These are phyloP conservation scores for Penicillium flavigenum DNA, from an alignment of 495 filamentous ascomycete genomes.

Conservation along the genomic window DNA sequence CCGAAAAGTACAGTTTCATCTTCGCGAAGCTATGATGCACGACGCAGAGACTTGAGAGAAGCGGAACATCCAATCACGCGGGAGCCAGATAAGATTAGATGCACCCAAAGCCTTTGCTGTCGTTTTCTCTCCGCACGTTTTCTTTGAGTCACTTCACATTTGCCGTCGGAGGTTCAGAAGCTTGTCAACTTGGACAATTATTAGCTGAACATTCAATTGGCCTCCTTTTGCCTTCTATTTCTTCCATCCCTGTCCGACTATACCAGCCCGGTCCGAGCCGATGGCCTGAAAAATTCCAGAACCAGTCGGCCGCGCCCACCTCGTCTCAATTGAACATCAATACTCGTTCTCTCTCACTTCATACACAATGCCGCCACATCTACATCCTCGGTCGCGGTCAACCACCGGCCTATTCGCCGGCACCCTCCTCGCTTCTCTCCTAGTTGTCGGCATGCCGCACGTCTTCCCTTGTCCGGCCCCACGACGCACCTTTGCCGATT, in stretches of 20 bases:
- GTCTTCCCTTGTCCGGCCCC: conserved; percentile 89
- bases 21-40: conserved; percentile 23
- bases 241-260: background rate
- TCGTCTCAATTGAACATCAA: conserved; percentile 8
- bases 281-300: conserved; percentile 27
- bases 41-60: conserved; percentile 12
- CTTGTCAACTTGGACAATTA: background rate
- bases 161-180: background rate
- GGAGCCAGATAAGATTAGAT: conserved; percentile 48
- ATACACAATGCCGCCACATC: conserved; percentile 74
- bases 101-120: conserved; percentile 30
- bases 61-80: conserved; percentile 34
- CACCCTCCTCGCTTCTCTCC: conserved; percentile 87
- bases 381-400: conserved; percentile 87
- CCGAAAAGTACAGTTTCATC: conserved; percentile 22
- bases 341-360: conserved; percentile 3
- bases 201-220: conserved; percentile 18
- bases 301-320: conserved; percentile 18
- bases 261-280: conserved; percentile 9
- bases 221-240: conserved; percentile 3
- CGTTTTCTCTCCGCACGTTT: conserved; percentile 7
- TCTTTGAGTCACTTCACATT: background rate
- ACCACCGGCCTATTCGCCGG: conserved; percentile 91
- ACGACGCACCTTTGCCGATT: conserved; percentile 70
- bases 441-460: conserved; percentile 89